Percentiles rank a stretch among this genome's conserved stretches.
Conservation (phyloP, 108 stramenopile species). For the Conticribra guillardii region DNA sequence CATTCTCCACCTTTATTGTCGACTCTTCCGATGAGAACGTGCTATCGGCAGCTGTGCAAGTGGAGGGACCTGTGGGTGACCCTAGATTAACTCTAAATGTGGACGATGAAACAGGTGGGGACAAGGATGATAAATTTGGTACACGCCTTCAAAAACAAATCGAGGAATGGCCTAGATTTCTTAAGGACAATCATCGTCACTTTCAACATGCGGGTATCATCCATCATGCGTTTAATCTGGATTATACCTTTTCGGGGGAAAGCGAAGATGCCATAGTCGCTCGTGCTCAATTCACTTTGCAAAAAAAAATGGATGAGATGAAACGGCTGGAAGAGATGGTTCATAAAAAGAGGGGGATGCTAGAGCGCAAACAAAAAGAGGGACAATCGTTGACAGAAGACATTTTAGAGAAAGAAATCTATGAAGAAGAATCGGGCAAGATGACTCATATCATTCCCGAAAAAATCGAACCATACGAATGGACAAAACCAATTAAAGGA, state of each 20-base stretch:
- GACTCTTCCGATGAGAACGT: slow-evolving; percentile 11
- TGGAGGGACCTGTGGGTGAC: slow-evolving; percentile 23
- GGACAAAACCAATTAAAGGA: slow-evolving; percentile 17
- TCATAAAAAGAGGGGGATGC: too few relatives aligned
- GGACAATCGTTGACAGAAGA: too few relatives aligned
- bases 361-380: too few relatives aligned
- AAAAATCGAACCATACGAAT: slow-evolving; percentile 21
- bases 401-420: too few relatives aligned
- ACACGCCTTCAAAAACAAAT: not conserved
- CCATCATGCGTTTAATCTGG: slow-evolving; percentile 17
- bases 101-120: not conserved
- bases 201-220: slow-evolving; percentile 13
- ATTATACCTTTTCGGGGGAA: slow-evolving; percentile 9
- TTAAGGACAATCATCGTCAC: not conserved
- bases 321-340: not conserved
- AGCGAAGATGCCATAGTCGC: slow-evolving; percentile 9
- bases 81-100: too few relatives aligned
- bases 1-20: slow-evolving; percentile 6
- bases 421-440: not conserved
- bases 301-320: not conserved
- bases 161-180: slow-evolving; percentile 5
- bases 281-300: not conserved
- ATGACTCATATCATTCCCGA: not conserved
- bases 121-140: not conserved
- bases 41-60: slow-evolving; percentile 5